These are phyloP conservation scores for Straminergon stramineum DNA, from an alignment of 225 moss, liverwort and hornwort genomes.

Conservation along the genomic window DNA sequence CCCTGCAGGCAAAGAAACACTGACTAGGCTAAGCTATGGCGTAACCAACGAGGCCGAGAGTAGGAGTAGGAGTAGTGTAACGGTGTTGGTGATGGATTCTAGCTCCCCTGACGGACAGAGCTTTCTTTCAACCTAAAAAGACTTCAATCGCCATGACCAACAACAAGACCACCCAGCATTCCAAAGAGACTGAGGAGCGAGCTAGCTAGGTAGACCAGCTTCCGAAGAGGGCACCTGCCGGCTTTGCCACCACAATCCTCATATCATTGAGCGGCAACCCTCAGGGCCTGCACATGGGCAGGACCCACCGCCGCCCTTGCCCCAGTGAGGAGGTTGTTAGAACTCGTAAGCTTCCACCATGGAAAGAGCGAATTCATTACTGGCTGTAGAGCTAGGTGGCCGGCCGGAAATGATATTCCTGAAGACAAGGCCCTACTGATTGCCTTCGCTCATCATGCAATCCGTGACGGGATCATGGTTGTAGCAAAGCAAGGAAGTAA, in stretches of 20 bases:
- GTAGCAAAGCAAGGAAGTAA: neutral
- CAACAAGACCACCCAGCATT: neutral
- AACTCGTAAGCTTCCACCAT: neutral
- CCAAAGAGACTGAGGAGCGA: neutral
- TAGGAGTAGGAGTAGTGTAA: neutral
- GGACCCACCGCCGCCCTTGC: slow-evolving; percentile 19
- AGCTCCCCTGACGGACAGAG: neutral
- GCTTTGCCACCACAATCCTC: neutral
- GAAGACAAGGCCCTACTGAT: slow-evolving; percentile 11
- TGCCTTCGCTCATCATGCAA: slow-evolving; percentile 17
- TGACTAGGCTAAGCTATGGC: neutral
- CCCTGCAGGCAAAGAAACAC: neutral
- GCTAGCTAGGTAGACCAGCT: neutral
- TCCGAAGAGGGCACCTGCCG: neutral
- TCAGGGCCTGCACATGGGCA: slow-evolving; percentile 31
- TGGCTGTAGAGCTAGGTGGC: neutral
- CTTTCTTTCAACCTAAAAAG: neutral
- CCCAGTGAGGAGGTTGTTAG: neutral
- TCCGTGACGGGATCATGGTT: neutral
- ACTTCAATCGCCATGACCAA: neutral
- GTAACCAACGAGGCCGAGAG: neutral
- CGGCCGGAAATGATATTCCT: neutral
- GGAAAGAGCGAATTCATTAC: neutral
- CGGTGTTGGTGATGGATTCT: neutral
- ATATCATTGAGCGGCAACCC: slow-evolving; percentile 14